phyloP scores from a whole-genome alignment of 176 grass and related monocot genomes.

The Carex cristatella region DNA sequence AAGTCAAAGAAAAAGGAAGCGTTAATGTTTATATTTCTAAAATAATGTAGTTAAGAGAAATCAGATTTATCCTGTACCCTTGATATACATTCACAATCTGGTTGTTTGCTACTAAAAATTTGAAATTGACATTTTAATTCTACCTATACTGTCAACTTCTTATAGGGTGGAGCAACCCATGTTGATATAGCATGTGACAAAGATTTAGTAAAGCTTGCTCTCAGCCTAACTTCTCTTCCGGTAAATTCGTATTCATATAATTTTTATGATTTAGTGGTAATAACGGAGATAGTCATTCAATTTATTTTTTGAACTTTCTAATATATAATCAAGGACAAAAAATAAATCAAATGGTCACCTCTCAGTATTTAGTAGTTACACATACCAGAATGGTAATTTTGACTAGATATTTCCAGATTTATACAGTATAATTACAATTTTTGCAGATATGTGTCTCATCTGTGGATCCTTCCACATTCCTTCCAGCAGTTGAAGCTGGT shows the following conservation, averaged over 20 bases:
- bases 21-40: background rate
- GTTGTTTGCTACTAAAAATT: background rate
- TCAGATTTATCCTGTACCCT: background rate
- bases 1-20: background rate
- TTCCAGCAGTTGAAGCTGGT: constrained; percentile 69
- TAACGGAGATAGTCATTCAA: background rate
- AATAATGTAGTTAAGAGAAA: background rate
- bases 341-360: background rate
- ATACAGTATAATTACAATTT: constrained; percentile 8
- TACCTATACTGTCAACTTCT: constrained; percentile 23
- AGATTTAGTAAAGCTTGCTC: constrained; percentile 67
- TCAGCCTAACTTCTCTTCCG: constrained; percentile 73
- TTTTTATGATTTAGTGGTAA: background rate
- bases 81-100: background rate
- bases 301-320: background rate
- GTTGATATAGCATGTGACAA: constrained; percentile 92
- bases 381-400: background rate
- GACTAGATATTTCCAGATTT: background rate
- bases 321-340: background rate
- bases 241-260: constrained; percentile 35
- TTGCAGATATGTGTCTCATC: constrained; percentile 93
- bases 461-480: constrained; percentile 64
- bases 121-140: background rate
- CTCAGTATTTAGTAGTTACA: background rate
- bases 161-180: constrained; percentile 90